phyloP scores from a whole-genome alignment of 1,139 yeast genomes.

The Pichia sp. region DNA sequence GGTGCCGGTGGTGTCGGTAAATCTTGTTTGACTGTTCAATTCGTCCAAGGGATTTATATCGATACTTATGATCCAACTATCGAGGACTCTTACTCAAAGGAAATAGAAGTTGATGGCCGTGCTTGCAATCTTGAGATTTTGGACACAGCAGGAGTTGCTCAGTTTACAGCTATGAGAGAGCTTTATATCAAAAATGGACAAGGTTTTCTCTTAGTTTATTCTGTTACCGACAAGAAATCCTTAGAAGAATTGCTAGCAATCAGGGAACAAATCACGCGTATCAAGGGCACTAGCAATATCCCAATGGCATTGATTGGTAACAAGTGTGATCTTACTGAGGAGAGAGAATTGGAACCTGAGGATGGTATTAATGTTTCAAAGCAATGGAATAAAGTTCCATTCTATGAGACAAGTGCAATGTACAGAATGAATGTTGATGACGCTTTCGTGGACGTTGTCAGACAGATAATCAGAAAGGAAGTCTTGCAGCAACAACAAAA shows the following conservation, averaged over 20 bases:
- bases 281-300: conserved; percentile 69
- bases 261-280: conserved; percentile 78
- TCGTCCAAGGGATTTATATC: conserved; percentile 86
- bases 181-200: conserved; percentile 92
- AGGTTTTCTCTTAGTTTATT: conserved; percentile 79
- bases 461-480: conserved; percentile 79
- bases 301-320: conserved; percentile 74
- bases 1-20: conserved; percentile 99
- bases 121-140: conserved; percentile 87
- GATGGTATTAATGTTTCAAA: conserved; percentile 78
- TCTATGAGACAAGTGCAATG: conserved; percentile 91
- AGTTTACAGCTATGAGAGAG: conserved; percentile 93
- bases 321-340: conserved; percentile 73
- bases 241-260: conserved; percentile 73
- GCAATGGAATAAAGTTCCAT: conserved; percentile 64
- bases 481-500: conserved; percentile 27
- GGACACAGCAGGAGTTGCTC: conserved; percentile 98
- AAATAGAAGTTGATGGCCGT: conserved; percentile 85
- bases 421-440: conserved; percentile 91
- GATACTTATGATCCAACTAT: conserved; percentile 98
- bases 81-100: conserved; percentile 92
- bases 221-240: conserved; percentile 73
- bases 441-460: conserved; percentile 47
- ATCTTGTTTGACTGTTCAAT: conserved; percentile 87
- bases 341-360: conserved; percentile 73